Conservation (phyloP, 1,284 basidiomycete genomes). For the Pseudozyma hubeiensis region DNA sequence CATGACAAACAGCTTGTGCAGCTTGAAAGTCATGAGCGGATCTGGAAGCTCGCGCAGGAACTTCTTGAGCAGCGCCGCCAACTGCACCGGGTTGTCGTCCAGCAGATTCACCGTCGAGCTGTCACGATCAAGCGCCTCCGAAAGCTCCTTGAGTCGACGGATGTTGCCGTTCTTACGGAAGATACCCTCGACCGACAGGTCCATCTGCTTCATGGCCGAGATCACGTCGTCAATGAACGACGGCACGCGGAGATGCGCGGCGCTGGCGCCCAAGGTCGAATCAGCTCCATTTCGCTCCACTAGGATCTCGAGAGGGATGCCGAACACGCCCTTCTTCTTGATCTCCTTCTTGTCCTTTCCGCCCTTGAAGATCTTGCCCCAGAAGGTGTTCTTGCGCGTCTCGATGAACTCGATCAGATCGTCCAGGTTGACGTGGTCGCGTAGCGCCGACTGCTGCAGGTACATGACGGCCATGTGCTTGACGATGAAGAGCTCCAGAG, state of each 20-base stretch:
- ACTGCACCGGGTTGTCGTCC: constrained; percentile 95
- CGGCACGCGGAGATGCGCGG: constrained; percentile 85
- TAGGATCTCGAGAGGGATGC: constrained; percentile 89
- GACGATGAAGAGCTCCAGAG: constrained; percentile 87
- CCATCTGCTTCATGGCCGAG: constrained; percentile 99
- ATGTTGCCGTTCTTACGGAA: constrained; percentile 99
- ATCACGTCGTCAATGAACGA: constrained; percentile 98
- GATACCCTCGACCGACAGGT: constrained; percentile 98
- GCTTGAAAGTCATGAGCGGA: constrained; percentile 91
- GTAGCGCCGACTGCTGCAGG: constrained; percentile 79
- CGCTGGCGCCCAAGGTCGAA: constrained; percentile 88
- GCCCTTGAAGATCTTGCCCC: constrained; percentile 96
- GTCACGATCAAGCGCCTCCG: constrained; percentile 93
- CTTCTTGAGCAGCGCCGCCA: constrained; percentile 95
- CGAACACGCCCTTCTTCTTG: constrained; percentile 78
- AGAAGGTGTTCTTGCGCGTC: constrained; percentile 91
- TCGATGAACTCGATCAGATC: constrained; percentile 94
- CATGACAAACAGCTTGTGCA: constrained; percentile 88
- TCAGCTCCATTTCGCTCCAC: constrained; percentile 96
- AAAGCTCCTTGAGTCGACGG: constrained; percentile 86
- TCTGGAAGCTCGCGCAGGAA: constrained; percentile 97
- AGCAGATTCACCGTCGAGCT: constrained; percentile 83
- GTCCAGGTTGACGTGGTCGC: constrained; percentile 80
- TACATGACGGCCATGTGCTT: constrained; percentile 90
- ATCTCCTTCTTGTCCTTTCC: constrained; percentile 77